A percentile compares a stretch with the other conserved stretches of the same genome.
Evolutionary conservation across 2,329 filamentous ascomycete genomes (phyloP).

Genomic region (Cryphonectria naterciae): DNA sequence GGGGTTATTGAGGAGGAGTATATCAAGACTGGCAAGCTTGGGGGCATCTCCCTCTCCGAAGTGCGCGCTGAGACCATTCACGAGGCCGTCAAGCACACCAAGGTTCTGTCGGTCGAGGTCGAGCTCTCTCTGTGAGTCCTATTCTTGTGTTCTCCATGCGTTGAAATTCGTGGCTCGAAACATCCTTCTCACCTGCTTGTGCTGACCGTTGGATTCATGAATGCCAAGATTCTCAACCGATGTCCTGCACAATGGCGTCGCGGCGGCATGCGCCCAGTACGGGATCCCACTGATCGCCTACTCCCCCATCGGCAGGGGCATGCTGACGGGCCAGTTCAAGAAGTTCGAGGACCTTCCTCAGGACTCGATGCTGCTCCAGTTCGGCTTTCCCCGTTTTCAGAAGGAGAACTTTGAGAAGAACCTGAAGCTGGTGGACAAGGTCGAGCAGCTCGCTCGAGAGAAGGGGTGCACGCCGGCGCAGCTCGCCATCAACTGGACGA

Average conservation of each 20-base stretch:
- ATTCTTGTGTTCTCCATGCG: background rate
- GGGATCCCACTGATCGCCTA: slow-evolving; percentile 60
- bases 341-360: slow-evolving; percentile 46
- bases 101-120: slow-evolving; percentile 53
- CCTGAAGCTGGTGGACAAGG: slow-evolving; percentile 50
- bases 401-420: slow-evolving; percentile 57
- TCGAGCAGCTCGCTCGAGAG: slow-evolving; percentile 50
- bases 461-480: slow-evolving; percentile 55
- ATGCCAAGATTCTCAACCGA: slow-evolving; percentile 40
- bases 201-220: background rate
- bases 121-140: slow-evolving; percentile 53
- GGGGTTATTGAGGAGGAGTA: slow-evolving; percentile 50
- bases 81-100: slow-evolving; percentile 48
- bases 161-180: background rate
- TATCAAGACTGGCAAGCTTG: slow-evolving; percentile 55
- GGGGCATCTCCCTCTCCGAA: slow-evolving; percentile 54
- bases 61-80: slow-evolving; percentile 52
- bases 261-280: slow-evolving; percentile 51
- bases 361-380: background rate
- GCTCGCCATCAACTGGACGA: slow-evolving; percentile 57
- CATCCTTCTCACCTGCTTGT: background rate
- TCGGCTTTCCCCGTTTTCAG: slow-evolving; percentile 51
- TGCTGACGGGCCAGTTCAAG: slow-evolving; percentile 32
- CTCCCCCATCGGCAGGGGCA: slow-evolving; percentile 48
- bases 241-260: slow-evolving; percentile 54